Evolutionary conservation across 148 eudicot species (phyloP).

Genomic region (Rhododendron williamsianum): DNA sequence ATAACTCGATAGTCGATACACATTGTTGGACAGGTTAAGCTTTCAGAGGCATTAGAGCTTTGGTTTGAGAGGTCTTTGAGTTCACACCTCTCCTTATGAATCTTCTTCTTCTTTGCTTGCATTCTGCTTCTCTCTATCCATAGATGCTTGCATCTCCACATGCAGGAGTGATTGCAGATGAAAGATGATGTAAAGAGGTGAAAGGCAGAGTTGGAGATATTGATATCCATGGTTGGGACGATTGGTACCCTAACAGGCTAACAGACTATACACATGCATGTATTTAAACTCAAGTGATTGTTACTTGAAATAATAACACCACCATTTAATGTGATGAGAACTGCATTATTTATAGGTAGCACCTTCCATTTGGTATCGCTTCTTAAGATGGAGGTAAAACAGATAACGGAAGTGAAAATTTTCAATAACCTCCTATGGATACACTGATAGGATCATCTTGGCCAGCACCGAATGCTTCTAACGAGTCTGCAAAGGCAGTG

Average conservation of each 20-base stretch:
- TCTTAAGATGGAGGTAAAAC: background rate
- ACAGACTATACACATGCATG: background rate
- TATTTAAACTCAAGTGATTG: background rate
- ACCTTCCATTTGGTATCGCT: background rate
- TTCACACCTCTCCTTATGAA: background rate
- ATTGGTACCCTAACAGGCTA: background rate
- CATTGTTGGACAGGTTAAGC: background rate
- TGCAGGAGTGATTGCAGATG: background rate
- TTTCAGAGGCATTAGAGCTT: background rate
- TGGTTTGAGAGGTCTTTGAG: background rate
- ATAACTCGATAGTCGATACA: background rate
- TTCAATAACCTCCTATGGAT: slow-evolving; percentile 77
- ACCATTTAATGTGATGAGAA: background rate
- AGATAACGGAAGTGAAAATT: background rate
- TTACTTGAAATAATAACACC: too few relatives aligned
- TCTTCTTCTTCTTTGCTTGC: background rate
- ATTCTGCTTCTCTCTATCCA: background rate
- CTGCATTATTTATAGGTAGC: background rate
- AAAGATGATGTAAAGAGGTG: background rate
- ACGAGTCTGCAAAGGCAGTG: slow-evolving; percentile 60
- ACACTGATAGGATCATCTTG: slow-evolving; percentile 89
- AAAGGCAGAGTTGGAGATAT: background rate
- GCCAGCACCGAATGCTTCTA: slow-evolving; percentile 87
- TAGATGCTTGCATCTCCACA: background rate
- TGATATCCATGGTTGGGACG: background rate